Base-by-base conservation (phyloP, 257 asterid genomes). In the Solanum medicagineum region DNA sequence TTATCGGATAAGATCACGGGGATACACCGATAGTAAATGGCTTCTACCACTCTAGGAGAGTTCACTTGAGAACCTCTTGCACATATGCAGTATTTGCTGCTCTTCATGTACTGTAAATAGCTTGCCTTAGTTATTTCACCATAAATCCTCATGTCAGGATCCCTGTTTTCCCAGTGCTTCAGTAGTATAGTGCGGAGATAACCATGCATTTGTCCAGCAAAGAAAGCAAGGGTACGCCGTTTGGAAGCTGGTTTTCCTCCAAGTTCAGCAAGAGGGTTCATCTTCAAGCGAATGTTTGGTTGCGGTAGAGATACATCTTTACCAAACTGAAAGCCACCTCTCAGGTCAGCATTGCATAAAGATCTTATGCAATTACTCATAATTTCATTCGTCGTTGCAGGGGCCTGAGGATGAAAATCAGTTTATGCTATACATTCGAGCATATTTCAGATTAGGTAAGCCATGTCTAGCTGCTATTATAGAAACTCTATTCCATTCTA, bases 151-250 rank as follows among this genome's bases (percentile, higher is more conserved):
- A 91, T 89, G 84, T 89, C 91, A 1, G 88, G 77, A 60, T 89
- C 92, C n/a, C 87, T 87, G 51, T 84, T 85, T 70, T 85, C 89
- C 93, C 93, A 89, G 88, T 89, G 54, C 71, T 86, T 79, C 32
- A 91, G 75, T 49, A 91, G 83, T n/a, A 82, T 16, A 71, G 92
- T 91, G 22, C 93, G 86, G 56, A 85, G 85, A 59, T 66, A 54
- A 36, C 94, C 93, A 44, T 90, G 93, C 92, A 91, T 87, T 65
- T 87, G 80, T 5, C 94, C 94, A 7, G 94, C 89, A 73, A 90
- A 91, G 87, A 91, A 91, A 10, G 92, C 91, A 3, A 90, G 89
- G 12, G 80, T 85, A 16, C 36, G 62, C 57, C 91, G 66, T 60
- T 84, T 62, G 19, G 87, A 56, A 3, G 86, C 75, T 45, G 88